These are phyloP conservation scores for Coelastrella sp. DNA, from an alignment of 139 green algal species.

Conservation along the genomic window DNA sequence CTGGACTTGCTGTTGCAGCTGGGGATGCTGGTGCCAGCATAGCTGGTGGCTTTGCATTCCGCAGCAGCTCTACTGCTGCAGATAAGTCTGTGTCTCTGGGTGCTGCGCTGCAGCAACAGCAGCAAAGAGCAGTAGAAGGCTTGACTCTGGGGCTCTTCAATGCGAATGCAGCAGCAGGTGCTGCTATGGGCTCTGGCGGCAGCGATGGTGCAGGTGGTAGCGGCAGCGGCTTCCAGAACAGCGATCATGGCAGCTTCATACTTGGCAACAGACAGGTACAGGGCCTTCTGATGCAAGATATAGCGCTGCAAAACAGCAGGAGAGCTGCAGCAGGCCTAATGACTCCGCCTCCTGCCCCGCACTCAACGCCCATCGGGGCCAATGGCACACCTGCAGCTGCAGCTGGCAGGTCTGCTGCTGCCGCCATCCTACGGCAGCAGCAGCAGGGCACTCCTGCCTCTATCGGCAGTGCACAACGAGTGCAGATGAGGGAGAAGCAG, in stretches of 20 bases:
- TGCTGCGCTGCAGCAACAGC: neutral
- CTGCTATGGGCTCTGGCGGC: neutral
- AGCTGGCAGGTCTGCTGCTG: constrained; percentile 16
- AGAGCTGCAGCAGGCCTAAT: neutral
- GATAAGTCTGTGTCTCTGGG: neutral
- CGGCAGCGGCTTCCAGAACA: constrained; percentile 8
- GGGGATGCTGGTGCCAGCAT: neutral
- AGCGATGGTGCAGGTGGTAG: neutral
- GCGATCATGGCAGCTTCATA: constrained; percentile 33
- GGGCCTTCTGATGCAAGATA: neutral
- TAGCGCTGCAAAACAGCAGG: neutral
- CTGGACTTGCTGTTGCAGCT: neutral
- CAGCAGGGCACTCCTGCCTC: constrained; percentile 2
- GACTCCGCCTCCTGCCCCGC: neutral
- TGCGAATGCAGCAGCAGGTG: neutral
- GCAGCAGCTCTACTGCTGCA: neutral
- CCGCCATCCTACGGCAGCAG: neutral
- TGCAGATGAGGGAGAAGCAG: neutral
- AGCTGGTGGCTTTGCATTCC: neutral
- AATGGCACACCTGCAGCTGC: neutral
- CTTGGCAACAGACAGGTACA: neutral
- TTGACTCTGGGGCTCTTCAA: neutral
- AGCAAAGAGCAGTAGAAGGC: neutral
- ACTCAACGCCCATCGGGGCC: neutral
- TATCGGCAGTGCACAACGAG: neutral